Evolutionary conservation across 495 filamentous ascomycete genomes (phyloP), one percentile per base, ranked within the genome.

Genomic region (Cladorrhinum samala): DNA sequence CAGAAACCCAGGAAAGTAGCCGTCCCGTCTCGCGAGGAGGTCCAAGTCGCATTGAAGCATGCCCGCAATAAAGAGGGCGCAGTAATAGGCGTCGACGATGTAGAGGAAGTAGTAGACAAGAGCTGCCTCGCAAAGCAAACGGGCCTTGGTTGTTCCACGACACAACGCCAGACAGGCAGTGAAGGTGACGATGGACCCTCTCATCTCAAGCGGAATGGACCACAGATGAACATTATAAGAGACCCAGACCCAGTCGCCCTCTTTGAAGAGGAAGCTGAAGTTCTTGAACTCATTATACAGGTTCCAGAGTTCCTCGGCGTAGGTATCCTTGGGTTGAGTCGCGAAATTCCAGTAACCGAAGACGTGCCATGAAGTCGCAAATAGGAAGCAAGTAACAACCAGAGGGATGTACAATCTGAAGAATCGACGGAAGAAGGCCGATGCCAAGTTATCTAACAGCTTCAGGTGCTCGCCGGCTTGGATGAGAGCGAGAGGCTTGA

Each of bases 261-360:
- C 66, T 50, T 73, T 73, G 61, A 75, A 80, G 39, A 80, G 53
- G 66, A 78, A 81, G 64, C 69, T 79, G 65, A 79, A 82, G 63
- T 80, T 78, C 59, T 81, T 82, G 66, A 81, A 73, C 61, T 82
- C 75, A 37, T 53, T 46, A 51, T 82, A 82, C 75, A 77, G 80
- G 25, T 72, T 73, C 71, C 68, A 75, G 5, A 79, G 20, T 60
- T 80, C 77, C 21, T 70, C 71, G 17, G 58, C 44, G 57, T 70
- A 72, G 21, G 62, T 77, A 2, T 24, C 45, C 55, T 73, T 65
- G 40, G 66, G 57, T 13, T 68, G 55, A n/a, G 62, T 66, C 37
- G 49, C 48, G 16, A 57, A 59, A 27, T 69, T 69, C 60, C 61
- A 70, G 53, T 75, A 63, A 11, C 72, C 69, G 52, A 83, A 76